phyloP scores from a whole-genome alignment of 495 filamentous ascomycete genomes.

The Xylaria acuta region DNA sequence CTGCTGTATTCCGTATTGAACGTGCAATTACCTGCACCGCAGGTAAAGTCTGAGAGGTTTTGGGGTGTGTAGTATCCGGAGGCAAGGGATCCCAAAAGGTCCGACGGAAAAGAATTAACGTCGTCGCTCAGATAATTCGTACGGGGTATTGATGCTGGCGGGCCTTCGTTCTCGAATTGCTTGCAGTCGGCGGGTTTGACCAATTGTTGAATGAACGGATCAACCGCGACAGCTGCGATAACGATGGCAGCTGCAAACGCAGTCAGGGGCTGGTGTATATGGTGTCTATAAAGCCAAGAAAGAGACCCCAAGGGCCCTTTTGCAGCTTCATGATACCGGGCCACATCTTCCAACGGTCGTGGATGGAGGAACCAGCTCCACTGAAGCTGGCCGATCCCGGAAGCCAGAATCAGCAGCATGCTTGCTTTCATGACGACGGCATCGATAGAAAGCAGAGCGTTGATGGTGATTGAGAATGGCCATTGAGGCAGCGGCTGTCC shows the following conservation, averaged over 20 bases:
- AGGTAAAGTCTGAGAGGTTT: constrained; percentile 20
- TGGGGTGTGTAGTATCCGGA: constrained; percentile 8
- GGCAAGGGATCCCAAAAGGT: constrained; percentile 17
- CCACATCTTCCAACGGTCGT: constrained; percentile 32
- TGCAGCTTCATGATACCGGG: constrained; percentile 28
- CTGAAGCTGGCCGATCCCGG: constrained; percentile 33
- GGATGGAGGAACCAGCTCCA: constrained; percentile 33
- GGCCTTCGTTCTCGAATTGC: constrained; percentile 19
- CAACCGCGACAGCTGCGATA: constrained; percentile 6
- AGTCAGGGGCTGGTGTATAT: constrained; percentile 8
- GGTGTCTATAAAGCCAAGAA: constrained; percentile 17
- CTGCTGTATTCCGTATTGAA: constrained; percentile 23
- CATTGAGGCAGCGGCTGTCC: constrained; percentile 36
- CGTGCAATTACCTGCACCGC: constrained; percentile 27
- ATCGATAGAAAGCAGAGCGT: constrained; percentile 35
- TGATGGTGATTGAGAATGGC: constrained; percentile 36
- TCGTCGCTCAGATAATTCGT: constrained; percentile 24
- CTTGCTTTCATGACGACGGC: constrained; percentile 34
- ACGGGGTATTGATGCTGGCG: constrained; percentile 21
- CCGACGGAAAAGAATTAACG: constrained; percentile 16
- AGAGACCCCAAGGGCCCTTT: constrained; percentile 29
- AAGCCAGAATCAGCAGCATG: constrained; percentile 28
- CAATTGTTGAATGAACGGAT: constrained; percentile 19
- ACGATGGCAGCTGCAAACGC: constrained; percentile 4
- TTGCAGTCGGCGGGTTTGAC: constrained; percentile 6